phyloP scores from a whole-genome alignment of 1,139 yeast species.

The Eremothecium coryli region DNA sequence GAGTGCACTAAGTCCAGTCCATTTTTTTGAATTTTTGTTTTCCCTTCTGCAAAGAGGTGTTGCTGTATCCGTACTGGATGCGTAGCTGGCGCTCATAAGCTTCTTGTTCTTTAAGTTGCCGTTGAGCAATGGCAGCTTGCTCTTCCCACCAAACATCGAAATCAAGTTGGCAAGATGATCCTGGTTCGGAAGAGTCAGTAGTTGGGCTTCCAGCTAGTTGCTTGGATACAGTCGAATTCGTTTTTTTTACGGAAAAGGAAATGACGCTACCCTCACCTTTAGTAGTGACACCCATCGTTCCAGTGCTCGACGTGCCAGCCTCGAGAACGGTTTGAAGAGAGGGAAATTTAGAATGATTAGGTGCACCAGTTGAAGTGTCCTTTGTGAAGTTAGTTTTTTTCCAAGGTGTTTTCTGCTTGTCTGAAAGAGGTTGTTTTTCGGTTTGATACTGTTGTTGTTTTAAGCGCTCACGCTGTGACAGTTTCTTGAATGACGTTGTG shows the following conservation, averaged over 20 bases:
- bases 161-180: background rate
- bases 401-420: background rate
- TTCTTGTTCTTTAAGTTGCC: constrained; percentile 28
- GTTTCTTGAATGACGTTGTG: constrained; percentile 1
- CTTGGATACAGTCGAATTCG: too few species aligned
- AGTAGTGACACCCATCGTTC: constrained; percentile 8
- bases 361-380: background rate
- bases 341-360: constrained; percentile 2
- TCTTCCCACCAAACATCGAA: constrained; percentile 46
- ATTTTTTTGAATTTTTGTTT: constrained; percentile 1
- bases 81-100: background rate
- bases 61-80: background rate
- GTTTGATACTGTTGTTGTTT: constrained; percentile 1
- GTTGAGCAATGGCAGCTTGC: constrained; percentile 49
- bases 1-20: too few species aligned
- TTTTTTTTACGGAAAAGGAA: too few species aligned
- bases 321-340: constrained; percentile 5
- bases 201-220: too few species aligned
- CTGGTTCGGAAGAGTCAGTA: too few species aligned
- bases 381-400: background rate
- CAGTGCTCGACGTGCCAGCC: constrained; percentile 5
- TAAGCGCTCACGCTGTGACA: constrained; percentile 5
- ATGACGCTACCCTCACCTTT: too few species aligned
- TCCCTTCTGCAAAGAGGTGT: background rate
- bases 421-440: background rate